Evolutionary conservation across 169 alveolate species (phyloP).

Genomic region (Plasmodium berghei): DNA sequence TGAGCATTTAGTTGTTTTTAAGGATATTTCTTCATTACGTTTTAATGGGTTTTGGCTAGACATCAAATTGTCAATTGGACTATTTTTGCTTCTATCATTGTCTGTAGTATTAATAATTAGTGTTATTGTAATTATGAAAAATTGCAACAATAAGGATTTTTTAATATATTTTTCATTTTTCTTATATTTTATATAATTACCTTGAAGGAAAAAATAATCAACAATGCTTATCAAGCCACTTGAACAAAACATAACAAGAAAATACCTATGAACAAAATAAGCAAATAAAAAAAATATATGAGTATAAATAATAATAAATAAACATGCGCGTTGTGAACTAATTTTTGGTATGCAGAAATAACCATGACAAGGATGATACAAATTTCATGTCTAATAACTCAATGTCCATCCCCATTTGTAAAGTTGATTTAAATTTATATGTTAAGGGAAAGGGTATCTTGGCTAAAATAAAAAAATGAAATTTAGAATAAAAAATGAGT

Average conservation of each 20-base stretch:
- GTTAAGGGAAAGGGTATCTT: constrained; percentile 87
- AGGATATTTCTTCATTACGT: constrained; percentile 17
- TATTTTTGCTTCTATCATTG: constrained; percentile 53
- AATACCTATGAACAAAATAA: constrained; percentile 26
- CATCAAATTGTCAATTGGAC: constrained; percentile 60
- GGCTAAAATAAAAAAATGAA: constrained; percentile 72
- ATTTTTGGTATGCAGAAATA: not conserved
- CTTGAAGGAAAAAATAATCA: constrained; percentile 75
- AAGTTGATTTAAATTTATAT: constrained; percentile 85
- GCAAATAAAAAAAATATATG: constrained; percentile 35
- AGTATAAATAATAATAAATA: constrained; percentile 16
- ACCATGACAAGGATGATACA: constrained; percentile 84
- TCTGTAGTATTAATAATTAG: constrained; percentile 11
- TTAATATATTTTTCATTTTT: constrained; percentile 21
- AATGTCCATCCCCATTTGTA: constrained; percentile 86
- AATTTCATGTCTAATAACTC: constrained; percentile 78
- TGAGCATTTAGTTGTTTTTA: constrained; percentile 13
- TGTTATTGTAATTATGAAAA: too few relatives aligned
- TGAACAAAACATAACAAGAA: constrained; percentile 76
- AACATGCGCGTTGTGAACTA: not conserved
- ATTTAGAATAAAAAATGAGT: not conserved
- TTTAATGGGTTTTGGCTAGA: constrained; percentile 54
- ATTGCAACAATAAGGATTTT: not conserved
- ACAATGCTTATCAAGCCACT: constrained; percentile 69
- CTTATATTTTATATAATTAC: constrained; percentile 21